A percentile compares a stretch with the other conserved stretches of the same genome.
Evolutionary conservation across 1,284 basidiomycete genomes (phyloP).

Genomic region (Pseudozyma pruni): DNA sequence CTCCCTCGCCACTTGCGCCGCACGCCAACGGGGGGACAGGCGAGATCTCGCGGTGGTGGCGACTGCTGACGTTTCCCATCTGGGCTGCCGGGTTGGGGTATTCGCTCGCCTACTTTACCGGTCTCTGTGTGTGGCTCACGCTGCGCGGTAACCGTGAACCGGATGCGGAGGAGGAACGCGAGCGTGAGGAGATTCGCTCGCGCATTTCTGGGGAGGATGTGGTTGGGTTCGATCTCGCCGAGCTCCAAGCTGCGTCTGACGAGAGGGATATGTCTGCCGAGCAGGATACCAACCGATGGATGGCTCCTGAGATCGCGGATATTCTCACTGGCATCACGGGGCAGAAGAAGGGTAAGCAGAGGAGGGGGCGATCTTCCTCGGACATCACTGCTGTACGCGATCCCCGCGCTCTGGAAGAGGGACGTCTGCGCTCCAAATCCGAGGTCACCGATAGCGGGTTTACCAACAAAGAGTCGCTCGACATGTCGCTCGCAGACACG

Average conservation of each 20-base stretch:
- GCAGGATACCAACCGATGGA: conserved; percentile 33
- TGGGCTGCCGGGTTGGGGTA: conserved; percentile 58
- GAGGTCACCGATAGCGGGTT: conserved; percentile 9
- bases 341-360: conserved; percentile 41
- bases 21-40: conserved; percentile 20
- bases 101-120: conserved; percentile 53
- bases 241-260: conserved; percentile 38
- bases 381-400: conserved; percentile 1
- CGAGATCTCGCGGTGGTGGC: conserved; percentile 47
- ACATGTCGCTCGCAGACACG: conserved; percentile 7
- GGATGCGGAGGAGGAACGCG: conserved; percentile 46
- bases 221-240: conserved; percentile 31
- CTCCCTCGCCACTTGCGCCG: conserved; percentile 43
- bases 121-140: conserved; percentile 59
- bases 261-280: conserved; percentile 25
- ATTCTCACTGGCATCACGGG: conserved; percentile 37
- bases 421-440: conserved; percentile 12
- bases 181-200: conserved; percentile 43
- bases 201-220: conserved; percentile 46
- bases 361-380: conserved; percentile 8
- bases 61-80: conserved; percentile 44
- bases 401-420: conserved; percentile 18
- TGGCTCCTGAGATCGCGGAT: conserved; percentile 52
- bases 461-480: conserved; percentile 23
- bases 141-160: conserved; percentile 55